Evolutionary conservation across 2,329 filamentous ascomycete genomes (phyloP), one percentile per base, ranked within the genome.

Genomic region (Cordyceps cateniannulata): DNA sequence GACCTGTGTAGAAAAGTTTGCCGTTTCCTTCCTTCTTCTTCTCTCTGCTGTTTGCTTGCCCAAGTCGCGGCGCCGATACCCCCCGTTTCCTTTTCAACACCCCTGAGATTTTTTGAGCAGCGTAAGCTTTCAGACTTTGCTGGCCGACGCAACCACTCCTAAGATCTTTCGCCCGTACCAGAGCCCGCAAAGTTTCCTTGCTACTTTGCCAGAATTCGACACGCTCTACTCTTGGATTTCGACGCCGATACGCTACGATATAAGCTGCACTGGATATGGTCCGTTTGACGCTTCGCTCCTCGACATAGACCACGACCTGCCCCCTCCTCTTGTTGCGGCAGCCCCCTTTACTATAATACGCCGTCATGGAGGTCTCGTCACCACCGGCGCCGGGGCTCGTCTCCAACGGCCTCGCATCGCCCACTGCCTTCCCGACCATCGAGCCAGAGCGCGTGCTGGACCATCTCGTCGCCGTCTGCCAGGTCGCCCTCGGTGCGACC

Each of bases 401-500:
- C 63, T 64, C 77, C 62, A 83, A 83, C 70, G 81, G 80, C 68
- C 73, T 79, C 55, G 63, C 72, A 47, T 64, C 73, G 49, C 65
- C 70, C 59, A 67, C 81, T 60, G 67, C 80, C 51, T 83, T 85
- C 66, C 77, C 78, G 62, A 77, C 79, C 63, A 77, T 90, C 71
- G 89, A 92, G 69, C 85, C 89, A n/a, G 79, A 77, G 65, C 77
- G 84, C 66, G 81, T 93, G 56, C 80, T 93, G 65, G 86, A 92
- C 62, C 86, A 93, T 73, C 79, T 93, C 63, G 81, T 82, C 44
- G 81, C 85, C 62, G 83, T 93, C 62, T 84, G 91, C 66, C 82
- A 86, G 72, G 84, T 90, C 62, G 88, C 88, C 65, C 82, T 93
- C 52, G 90, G 90, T 66, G 89, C 90, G 67, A 84, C 84, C 61